Evolutionary conservation across 352 stramenopile genomes (phyloP), one percentile per base, ranked within the genome.

Genomic region (Sclerospora graminicola): DNA sequence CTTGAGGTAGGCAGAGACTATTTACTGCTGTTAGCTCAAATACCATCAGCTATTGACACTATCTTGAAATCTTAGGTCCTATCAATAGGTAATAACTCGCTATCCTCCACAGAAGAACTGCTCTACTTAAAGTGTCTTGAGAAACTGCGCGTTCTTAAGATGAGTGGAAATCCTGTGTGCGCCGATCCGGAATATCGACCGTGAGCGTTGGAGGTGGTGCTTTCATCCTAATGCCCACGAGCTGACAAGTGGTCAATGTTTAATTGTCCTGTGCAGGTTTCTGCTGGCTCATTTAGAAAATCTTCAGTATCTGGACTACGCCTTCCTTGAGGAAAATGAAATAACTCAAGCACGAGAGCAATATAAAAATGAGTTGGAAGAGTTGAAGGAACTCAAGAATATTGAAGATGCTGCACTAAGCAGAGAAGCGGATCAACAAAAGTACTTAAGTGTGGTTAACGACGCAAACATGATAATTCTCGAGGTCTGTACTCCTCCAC

Each of bases 261-360:
- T n/a, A 9, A 18, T 33, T 37, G 1, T 3, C 27, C 30, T 23
- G 5, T 29, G 14, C 26, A 87, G 74, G 16, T 94, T 89, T 44
- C 52, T 97, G 1, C 66, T 97, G 21, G 89, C 88, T 4, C 91
- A 97, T 54, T 59, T 97, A 31, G 84, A 96, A 35, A 89, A 82
- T 27, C 72, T 97, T 10, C 89, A 92, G 46, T 97, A 96, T 62
- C 50, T 97, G 10, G 90, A 97, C 53, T 97, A 97, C 46, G 80
- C 82, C 8, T 68, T 96, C 0, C 70, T 97, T 10, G 82, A 96
- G 38, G 47, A 55, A 2, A 70, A 66, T 18, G 85, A 96, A 56
- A 66, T 74, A 13, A 41, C 80, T 8, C 82, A 85, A 37, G 84
- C 84, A 10, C 58, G 77, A 9, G 83, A 97, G 52, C 84, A 96